A percentile compares a stretch with the other conserved stretches of the same genome.
These are phyloP conservation scores for Apiospora arundinis DNA, from an alignment of 2,329 filamentous ascomycete genomes.

Conservation along the genomic window DNA sequence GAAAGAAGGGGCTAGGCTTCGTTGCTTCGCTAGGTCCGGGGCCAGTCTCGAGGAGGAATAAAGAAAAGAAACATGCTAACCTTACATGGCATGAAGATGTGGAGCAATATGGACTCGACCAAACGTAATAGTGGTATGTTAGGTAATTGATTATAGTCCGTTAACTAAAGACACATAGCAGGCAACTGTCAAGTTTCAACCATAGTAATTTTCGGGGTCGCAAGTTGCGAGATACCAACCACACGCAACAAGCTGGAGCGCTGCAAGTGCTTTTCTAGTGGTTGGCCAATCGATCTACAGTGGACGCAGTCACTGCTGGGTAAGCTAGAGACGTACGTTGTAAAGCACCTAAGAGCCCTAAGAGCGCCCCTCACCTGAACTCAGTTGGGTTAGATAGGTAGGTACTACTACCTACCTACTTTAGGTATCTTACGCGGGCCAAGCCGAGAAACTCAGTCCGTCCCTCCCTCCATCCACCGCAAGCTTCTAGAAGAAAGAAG, in stretches of 20 bases:
- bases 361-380: too few species aligned
- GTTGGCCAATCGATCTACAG: not conserved
- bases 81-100: not conserved
- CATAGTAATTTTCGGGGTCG: not conserved
- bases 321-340: not conserved
- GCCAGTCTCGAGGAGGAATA: constrained; percentile 1
- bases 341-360: not conserved
- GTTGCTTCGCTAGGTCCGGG: not conserved
- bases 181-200: not conserved
- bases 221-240: not conserved
- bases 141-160: too few species aligned
- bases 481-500: not conserved
- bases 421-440: not conserved
- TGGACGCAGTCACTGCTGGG: too few species aligned
- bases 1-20: not conserved
- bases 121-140: not conserved
- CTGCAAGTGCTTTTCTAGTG: not conserved
- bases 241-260: too few species aligned
- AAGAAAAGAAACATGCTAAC: not conserved
- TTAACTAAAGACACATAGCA: too few species aligned
- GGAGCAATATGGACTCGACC: not conserved
- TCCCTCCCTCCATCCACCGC: not conserved
- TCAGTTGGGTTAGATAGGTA: too few species aligned
- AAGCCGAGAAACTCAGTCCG: constrained; percentile 14
- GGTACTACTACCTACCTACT: too few species aligned